A percentile compares a stretch with the other conserved stretches of the same genome.
Evolutionary conservation across 352 stramenopile species (phyloP).

Genomic region (Pythium rishiriense): DNA sequence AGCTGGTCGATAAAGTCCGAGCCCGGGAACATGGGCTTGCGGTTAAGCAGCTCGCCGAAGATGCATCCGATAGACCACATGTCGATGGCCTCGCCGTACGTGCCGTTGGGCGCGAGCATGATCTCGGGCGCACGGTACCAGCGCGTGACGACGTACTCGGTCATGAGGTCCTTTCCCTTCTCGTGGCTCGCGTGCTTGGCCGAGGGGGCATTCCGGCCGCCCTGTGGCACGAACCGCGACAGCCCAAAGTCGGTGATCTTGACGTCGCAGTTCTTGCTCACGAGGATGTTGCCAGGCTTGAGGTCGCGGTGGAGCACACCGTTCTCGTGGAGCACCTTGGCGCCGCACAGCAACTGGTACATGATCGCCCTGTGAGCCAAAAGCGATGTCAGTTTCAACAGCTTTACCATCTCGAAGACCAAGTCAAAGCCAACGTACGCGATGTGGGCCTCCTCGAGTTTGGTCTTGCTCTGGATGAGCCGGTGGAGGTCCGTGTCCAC

Average conservation of each 20-base stretch:
- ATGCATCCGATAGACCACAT: slow-evolving; percentile 93
- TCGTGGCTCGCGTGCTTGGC: slow-evolving; percentile 33
- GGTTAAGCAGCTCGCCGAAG: slow-evolving; percentile 90
- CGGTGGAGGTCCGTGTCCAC: slow-evolving; percentile 93
- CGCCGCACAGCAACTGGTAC: slow-evolving; percentile 91
- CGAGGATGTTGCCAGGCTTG: slow-evolving; percentile 85
- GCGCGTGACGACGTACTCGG: slow-evolving; percentile 93
- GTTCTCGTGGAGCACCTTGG: slow-evolving; percentile 91
- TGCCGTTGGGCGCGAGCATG: slow-evolving; percentile 92
- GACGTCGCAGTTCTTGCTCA: slow-evolving; percentile 84
- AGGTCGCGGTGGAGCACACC: slow-evolving; percentile 84
- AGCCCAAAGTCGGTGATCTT: slow-evolving; percentile 87
- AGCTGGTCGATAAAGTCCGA: slow-evolving; percentile 83
- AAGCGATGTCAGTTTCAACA: too few species aligned
- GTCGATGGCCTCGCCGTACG: slow-evolving; percentile 78
- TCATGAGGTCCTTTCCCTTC: slow-evolving; percentile 76
- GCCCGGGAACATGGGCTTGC: slow-evolving; percentile 73
- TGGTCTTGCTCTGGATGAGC: slow-evolving; percentile 89
- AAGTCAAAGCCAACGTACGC: too few species aligned
- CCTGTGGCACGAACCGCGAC: slow-evolving; percentile 68
- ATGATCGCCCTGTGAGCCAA: slow-evolving; percentile 93
- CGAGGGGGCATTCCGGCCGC: slow-evolving; percentile 7
- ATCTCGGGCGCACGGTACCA: slow-evolving; percentile 95
- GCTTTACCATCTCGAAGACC: too few species aligned
- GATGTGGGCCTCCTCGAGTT: slow-evolving; percentile 78